phyloP scores from a whole-genome alignment of 306 rosid species.

The Mucuna pruriens region DNA sequence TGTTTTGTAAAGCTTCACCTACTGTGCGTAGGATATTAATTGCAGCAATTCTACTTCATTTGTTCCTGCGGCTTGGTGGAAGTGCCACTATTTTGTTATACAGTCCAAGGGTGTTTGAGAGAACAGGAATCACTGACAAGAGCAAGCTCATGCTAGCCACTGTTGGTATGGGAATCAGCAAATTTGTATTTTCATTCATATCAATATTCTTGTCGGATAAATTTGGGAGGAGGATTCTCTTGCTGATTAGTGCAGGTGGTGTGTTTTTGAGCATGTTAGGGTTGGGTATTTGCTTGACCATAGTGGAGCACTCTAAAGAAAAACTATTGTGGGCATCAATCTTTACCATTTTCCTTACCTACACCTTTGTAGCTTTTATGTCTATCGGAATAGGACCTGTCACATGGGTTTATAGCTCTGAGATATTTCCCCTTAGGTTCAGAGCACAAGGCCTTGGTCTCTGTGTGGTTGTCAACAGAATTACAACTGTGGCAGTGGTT shows the following conservation, averaged over 20 bases:
- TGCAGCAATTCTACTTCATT: constrained; percentile 60
- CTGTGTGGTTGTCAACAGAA: constrained; percentile 65
- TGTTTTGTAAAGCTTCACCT: constrained; percentile 49
- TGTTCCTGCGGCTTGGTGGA: constrained; percentile 56
- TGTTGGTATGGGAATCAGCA: constrained; percentile 59
- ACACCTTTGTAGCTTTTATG: constrained; percentile 51
- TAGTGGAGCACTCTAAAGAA: constrained; percentile 48
- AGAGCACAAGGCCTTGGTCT: constrained; percentile 67
- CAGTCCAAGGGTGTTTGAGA: constrained; percentile 67
- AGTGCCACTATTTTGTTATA: constrained; percentile 57
- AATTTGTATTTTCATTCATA: constrained; percentile 39
- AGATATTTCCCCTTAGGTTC: constrained; percentile 61
- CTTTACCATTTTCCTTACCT: constrained; percentile 44
- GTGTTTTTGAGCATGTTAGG: constrained; percentile 33
- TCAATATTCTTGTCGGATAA: constrained; percentile 47
- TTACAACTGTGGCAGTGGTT: constrained; percentile 46
- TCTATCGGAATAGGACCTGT: constrained; percentile 67
- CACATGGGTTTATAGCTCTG: constrained; percentile 74
- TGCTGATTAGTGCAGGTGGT: constrained; percentile 55
- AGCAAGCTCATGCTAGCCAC: constrained; percentile 58
- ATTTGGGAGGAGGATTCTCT: constrained; percentile 40
- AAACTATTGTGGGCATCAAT: constrained; percentile 48
- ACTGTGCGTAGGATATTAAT: constrained; percentile 58
- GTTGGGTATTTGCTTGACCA: constrained; percentile 55
- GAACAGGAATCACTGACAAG: constrained; percentile 58